These are phyloP conservation scores for Ustilago trichophora DNA, from an alignment of 1,284 basidiomycete species.

Conservation along the genomic window DNA sequence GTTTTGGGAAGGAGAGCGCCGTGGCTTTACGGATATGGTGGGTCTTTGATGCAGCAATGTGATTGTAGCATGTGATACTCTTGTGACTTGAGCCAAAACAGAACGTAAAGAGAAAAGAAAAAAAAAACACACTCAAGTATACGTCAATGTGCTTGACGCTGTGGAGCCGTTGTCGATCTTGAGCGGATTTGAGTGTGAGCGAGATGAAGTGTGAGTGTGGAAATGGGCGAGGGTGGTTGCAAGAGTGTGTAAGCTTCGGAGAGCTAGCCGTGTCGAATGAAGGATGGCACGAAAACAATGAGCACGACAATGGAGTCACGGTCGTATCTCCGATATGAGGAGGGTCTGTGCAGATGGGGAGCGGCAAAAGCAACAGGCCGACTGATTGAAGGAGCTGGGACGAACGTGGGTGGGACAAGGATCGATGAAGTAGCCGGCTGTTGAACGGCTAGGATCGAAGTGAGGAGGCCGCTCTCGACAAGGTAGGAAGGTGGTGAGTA, in stretches of 20 bases:
- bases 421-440: not conserved
- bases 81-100: constrained; percentile 19
- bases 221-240: constrained; percentile 5
- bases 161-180: constrained; percentile 2
- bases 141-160: too few relatives aligned
- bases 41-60: constrained; percentile 13
- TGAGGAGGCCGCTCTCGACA: not conserved
- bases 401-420: not conserved
- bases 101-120: too few relatives aligned
- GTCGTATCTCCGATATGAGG: not conserved
- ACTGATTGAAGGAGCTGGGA: not conserved
- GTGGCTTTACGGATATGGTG: constrained; percentile 18
- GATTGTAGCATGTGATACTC: constrained; percentile 18
- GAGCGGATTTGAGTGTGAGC: not conserved
- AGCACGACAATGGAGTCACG: not conserved
- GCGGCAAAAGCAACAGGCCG: too few relatives aligned
- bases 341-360: too few relatives aligned
- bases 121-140: too few relatives aligned
- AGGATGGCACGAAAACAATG: not conserved
- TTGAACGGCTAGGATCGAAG: not conserved
- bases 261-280: not conserved
- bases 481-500: not conserved
- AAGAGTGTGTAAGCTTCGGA: not conserved
- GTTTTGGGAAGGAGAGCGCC: constrained; percentile 2
- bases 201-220: constrained; percentile 19